These are phyloP conservation scores for Kitagawia praeruptora DNA, from an alignment of 129 eudicot species.

Conservation along the genomic window DNA sequence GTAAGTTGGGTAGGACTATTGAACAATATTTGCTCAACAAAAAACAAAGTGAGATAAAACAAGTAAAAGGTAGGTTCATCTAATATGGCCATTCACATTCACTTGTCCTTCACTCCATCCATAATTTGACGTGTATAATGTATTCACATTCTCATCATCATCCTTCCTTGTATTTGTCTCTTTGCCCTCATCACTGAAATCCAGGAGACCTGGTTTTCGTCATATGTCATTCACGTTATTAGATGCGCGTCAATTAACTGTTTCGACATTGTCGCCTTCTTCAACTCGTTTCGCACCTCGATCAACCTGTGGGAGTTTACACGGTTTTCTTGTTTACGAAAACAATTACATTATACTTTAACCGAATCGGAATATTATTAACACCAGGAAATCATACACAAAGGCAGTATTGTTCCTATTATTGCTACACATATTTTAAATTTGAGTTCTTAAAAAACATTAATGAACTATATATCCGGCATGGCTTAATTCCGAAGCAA, in stretches of 20 bases:
- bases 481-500: too few relatives aligned
- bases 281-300: background rate
- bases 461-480: too few relatives aligned
- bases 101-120: background rate
- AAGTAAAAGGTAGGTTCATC: slow-evolving; percentile 1
- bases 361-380: background rate
- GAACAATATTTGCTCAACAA: background rate
- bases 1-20: background rate
- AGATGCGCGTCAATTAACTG: background rate
- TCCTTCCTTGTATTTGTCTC: background rate
- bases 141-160: background rate
- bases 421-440: too few relatives aligned
- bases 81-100: background rate
- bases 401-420: background rate
- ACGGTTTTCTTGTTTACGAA: background rate
- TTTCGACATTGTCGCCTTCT: background rate
- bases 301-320: background rate
- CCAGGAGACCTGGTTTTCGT: background rate
- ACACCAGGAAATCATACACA: too few relatives aligned
- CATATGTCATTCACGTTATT: background rate
- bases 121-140: background rate
- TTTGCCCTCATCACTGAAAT: background rate
- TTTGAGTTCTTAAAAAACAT: too few relatives aligned
- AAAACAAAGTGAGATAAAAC: background rate
- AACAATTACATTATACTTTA: background rate